phyloP scores from a whole-genome alignment of 768 basidiomycete species.

The Pisolithus albus region DNA sequence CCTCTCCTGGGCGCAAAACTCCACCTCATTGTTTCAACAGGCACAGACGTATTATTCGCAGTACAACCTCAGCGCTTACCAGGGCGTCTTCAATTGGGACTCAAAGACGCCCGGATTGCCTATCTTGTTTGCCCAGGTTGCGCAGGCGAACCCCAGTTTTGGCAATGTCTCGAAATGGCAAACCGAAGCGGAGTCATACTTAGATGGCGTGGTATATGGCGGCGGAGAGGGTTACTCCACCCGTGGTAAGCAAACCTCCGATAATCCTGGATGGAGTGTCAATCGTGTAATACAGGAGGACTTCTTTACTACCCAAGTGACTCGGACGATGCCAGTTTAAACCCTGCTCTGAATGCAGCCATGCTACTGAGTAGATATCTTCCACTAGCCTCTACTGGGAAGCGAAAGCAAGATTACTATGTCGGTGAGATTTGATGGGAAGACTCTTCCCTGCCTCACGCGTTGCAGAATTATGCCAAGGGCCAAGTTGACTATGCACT shows the following conservation, averaged over 20 bases:
- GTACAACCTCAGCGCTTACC: conserved; percentile 45
- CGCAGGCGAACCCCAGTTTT: conserved; percentile 47
- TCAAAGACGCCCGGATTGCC: conserved; percentile 69
- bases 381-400: conserved; percentile 55
- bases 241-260: conserved; percentile 37
- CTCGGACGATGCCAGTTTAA: conserved; percentile 72
- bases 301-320: conserved; percentile 78
- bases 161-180: conserved; percentile 65
- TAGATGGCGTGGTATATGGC: conserved; percentile 63
- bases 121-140: conserved; percentile 71
- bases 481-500: conserved; percentile 75
- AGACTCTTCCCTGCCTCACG: conserved; percentile 4
- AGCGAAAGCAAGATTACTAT: conserved; percentile 53
- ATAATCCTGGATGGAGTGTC: neutral
- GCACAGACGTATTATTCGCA: conserved; percentile 56
- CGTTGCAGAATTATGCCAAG: conserved; percentile 58
- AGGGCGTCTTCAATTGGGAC: conserved; percentile 85
- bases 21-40: conserved; percentile 50
- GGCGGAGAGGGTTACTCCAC: conserved; percentile 53
- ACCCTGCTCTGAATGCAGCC: conserved; percentile 82
- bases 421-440: conserved; percentile 31
- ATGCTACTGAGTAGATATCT: conserved; percentile 78
- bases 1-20: conserved; percentile 65
- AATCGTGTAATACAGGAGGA: conserved; percentile 46
- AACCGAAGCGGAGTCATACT: conserved; percentile 61